Evolutionary conservation across 345 rosid genomes (phyloP).

Genomic region (Bruguiera gymnorhiza): DNA sequence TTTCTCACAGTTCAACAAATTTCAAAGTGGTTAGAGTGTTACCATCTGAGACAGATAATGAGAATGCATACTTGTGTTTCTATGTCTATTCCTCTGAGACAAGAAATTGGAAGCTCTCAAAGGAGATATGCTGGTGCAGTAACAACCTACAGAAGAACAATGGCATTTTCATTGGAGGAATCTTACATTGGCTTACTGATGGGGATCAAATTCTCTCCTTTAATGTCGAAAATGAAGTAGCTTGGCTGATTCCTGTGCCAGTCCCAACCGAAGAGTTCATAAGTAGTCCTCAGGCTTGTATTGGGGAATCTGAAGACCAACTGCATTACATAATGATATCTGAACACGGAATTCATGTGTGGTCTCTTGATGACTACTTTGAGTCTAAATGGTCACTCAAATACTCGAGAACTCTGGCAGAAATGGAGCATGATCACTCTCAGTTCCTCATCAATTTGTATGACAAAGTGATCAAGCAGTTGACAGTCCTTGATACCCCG

Average conservation of each 20-base stretch:
- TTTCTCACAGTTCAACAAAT: conserved; percentile 10
- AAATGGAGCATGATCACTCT: conserved; percentile 34
- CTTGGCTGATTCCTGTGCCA: conserved; percentile 37
- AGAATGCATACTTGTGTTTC: conserved; percentile 21
- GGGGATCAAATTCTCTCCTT: conserved; percentile 36
- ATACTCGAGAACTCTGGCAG: conserved; percentile 20
- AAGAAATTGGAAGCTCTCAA: conserved; percentile 29
- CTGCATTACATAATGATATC: conserved; percentile 30
- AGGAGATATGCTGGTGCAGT: conserved; percentile 31
- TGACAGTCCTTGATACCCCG: background rate
- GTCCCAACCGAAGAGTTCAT: conserved; percentile 21
- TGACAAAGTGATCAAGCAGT: conserved; percentile 4
- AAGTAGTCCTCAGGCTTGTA: conserved; percentile 29
- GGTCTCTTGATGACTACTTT: conserved; percentile 42
- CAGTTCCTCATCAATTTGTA: conserved; percentile 12
- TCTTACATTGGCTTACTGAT: conserved; percentile 41
- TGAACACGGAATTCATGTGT: conserved; percentile 34
- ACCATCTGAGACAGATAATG: conserved; percentile 12
- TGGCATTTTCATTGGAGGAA: conserved; percentile 29
- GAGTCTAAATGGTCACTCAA: conserved; percentile 38
- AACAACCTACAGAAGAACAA: conserved; percentile 27
- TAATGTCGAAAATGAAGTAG: conserved; percentile 26
- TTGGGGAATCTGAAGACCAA: conserved; percentile 33
- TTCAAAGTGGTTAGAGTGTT: conserved; percentile 32
- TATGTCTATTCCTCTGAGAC: conserved; percentile 29